Evolutionary conservation across 495 filamentous ascomycete genomes (phyloP), one percentile per base, ranked within the genome.

Genomic region (Parmelia sp.): DNA sequence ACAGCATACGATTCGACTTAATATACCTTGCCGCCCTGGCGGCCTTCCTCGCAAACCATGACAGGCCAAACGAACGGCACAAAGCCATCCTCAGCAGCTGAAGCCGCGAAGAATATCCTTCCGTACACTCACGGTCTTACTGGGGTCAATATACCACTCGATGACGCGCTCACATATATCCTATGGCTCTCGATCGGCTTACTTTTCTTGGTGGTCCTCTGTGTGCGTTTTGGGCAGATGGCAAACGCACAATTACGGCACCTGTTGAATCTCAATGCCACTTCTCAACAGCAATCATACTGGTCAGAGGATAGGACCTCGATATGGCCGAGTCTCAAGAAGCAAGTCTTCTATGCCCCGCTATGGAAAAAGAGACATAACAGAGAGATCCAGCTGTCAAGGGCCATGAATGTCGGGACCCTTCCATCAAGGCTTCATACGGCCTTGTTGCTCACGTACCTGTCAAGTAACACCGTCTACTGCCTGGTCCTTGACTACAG

Each of bases 381-480:
- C 69, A 81, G 88, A 36, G 90, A 96, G 72, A 81, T 97, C 66
- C 88, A 90, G 71, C 76, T 98, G n/a, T 91, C 89, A 37, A 81
- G 82, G 14, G 91, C 90, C n/a, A 66, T 97, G 71, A 91, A 88
- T 68, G 86, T 96, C 58, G 94, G 94, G 49, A 96, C 92, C 1
- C 76, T 98, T 23, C 94, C 94, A 1, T 90, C 90, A 6, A 79
- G 94, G 35, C 86, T 96, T 69, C 92, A 98, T 68, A 83, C 88
- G 7, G 73, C 91, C 35, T 80, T 97, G 68, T 77, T 98, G 57
- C 15, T 82, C 4, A 72, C 82, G 23, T 96, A 96, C 74, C 72
- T 93, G 27, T 77, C 80, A 17, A 88, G 83, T 67, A 96, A 97
- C 68, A 72, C 94, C 47, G 83, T 85, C 11, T 96, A 93, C 72